Evolutionary conservation across 345 rosid genomes (phyloP).

Genomic region (Brassica incana): DNA sequence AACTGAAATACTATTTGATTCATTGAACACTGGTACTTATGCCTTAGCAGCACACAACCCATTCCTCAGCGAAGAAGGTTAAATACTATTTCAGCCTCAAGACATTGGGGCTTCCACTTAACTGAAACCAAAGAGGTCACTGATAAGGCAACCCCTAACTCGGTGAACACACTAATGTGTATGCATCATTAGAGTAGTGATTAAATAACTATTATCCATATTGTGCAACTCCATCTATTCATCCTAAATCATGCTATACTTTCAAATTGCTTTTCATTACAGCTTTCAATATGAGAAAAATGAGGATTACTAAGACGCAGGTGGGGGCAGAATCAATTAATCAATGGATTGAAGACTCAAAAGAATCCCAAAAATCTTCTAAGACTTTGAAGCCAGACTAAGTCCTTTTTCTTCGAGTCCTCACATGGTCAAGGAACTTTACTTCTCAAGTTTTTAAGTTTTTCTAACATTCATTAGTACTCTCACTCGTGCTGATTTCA

Average conservation of each 20-base stretch:
- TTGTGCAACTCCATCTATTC: conserved; percentile 8
- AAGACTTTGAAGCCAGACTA: conserved; percentile 5
- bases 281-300: not conserved
- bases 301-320: conserved; percentile 6
- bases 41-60: conserved; percentile 14
- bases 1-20: conserved; percentile 11
- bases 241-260: conserved; percentile 4
- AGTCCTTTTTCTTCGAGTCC: not conserved
- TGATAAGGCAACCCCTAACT: conserved; percentile 10
- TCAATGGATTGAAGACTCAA: not conserved
- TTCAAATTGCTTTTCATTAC: conserved; percentile 7
- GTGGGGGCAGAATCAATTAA: not conserved
- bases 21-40: not conserved
- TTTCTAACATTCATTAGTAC: not conserved
- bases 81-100: not conserved
- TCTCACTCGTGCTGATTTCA: not conserved
- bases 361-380: not conserved
- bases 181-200: not conserved
- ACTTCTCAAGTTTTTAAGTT: not conserved
- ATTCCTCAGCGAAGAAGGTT: conserved; percentile 6
- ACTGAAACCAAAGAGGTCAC: conserved; percentile 1
- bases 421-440: not conserved
- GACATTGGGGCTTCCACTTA: conserved; percentile 6
- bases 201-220: not conserved
- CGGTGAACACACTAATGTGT: not conserved